Percentiles rank a stretch among this genome's conserved stretches.
Conservation (phyloP, 352 stramenopile genomes). For the Pythium dissimile region DNA sequence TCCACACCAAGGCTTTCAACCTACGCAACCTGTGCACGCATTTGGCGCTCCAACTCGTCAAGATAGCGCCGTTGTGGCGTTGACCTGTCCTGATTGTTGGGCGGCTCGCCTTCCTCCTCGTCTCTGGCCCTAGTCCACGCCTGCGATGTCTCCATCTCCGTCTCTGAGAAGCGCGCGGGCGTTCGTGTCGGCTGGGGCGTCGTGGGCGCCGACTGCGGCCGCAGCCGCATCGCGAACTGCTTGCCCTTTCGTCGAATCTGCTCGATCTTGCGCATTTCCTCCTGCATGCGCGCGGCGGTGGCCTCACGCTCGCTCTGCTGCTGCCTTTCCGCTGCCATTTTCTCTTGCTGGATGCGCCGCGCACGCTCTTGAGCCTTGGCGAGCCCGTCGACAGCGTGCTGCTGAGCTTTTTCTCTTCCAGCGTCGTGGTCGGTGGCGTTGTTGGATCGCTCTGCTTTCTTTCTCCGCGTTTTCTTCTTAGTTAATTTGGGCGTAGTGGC, state of each 20-base stretch:
- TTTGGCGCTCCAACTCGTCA: slow-evolving; percentile 10
- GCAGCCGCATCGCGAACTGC: slow-evolving; percentile 24
- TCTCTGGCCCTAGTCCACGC: no score
- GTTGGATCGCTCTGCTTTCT: neutral
- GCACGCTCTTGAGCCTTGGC: slow-evolving; percentile 20
- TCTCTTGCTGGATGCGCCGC: slow-evolving; percentile 14
- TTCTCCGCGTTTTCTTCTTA: neutral
- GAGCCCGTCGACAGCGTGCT: slow-evolving; percentile 8
- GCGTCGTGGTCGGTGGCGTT: neutral
- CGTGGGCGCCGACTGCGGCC: slow-evolving; percentile 21
- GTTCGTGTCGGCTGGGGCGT: slow-evolving; percentile 1
- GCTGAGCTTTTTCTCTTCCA: neutral
- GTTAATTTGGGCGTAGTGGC: neutral
- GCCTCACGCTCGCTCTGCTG: slow-evolving; percentile 18
- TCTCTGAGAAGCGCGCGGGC: no score
- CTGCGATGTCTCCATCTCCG: no score
- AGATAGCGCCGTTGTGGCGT: neutral
- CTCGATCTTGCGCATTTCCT: slow-evolving; percentile 28
- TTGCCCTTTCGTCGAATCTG: slow-evolving; percentile 20
- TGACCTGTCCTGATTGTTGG: neutral
- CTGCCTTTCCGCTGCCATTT: slow-evolving; percentile 3
- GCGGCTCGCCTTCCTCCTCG: neutral
- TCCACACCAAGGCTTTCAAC: no score
- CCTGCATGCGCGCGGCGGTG: slow-evolving; percentile 14
- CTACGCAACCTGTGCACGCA: slow-evolving; percentile 8